Base-by-base conservation (phyloP, 257 asterid species). In the Przewalskia tangutica region DNA sequence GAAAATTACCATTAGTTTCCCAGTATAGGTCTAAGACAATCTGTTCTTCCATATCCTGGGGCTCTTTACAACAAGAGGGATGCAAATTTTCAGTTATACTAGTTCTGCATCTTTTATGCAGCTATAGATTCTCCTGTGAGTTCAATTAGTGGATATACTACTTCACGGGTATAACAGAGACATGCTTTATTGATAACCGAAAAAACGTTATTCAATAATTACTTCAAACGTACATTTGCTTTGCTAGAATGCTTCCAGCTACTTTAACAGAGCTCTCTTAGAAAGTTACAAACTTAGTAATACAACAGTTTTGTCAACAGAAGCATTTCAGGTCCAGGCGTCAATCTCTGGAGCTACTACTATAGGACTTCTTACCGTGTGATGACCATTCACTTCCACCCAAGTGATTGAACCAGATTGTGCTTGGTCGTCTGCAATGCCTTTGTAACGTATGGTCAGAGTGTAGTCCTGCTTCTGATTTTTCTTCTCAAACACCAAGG, bases 341-440 rank as follows among this genome's bases (percentile, higher is more conserved):
- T 75, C 60, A 75, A 75, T 17, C 62, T 9, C 79, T 50, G 79
- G 79, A 75, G 79, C 62, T 50, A 75, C 79, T 23, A 50, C 80
- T 23, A 75, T 50, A 23, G 80, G 62, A 50, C 80, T 75, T 75
- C 80, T 75, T 20, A 75, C 80, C 1, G 27, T 75, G 62, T 75
- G 80, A 75, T 75, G 62, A 75, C 80, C 80, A 0, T 75, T 50
- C 46, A 50, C 80, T 75, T 48, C 62, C 40, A 50, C 80, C 80
- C 80, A 75, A 75, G 80, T 75, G 62, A 75, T 75, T 75, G 80
- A 50, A 75, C 80, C 80, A 75, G 80, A 75, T 75, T 75, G 62
- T 75, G 80, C 62, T 75, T 75, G 46, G 42, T 75, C 62, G 6
- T 75, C 80, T 51, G 62, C 62, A 7, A 50, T 14, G 80, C 80